These are phyloP conservation scores for Brachypodium distachyon DNA, from an alignment of 202 grass and related monocot species.

Conservation along the genomic window DNA sequence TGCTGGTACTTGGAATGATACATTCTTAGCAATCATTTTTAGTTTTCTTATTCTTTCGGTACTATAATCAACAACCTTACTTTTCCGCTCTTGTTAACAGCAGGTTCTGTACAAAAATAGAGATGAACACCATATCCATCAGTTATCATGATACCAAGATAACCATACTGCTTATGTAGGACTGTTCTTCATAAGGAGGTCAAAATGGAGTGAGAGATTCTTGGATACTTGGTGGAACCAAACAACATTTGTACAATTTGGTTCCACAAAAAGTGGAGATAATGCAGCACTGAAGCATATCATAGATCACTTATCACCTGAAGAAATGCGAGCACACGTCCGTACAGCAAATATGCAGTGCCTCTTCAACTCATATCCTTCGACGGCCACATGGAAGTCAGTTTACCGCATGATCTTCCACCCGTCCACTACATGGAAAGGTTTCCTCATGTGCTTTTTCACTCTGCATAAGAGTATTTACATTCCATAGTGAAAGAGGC, in stretches of 20 bases:
- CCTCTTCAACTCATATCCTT: constrained; percentile 93
- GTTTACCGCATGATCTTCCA: constrained; percentile 45
- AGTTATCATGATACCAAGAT: neutral
- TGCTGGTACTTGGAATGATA: neutral
- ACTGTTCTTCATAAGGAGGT: constrained; percentile 69
- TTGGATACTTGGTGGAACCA: constrained; percentile 84
- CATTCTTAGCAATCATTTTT: neutral
- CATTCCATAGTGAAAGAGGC: neutral
- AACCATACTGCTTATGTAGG: constrained; percentile 21
- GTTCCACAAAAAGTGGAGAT: constrained; percentile 74
- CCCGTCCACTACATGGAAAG: constrained; percentile 60
- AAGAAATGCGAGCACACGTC: constrained; percentile 53
- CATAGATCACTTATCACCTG: constrained; percentile 33
- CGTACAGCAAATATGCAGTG: constrained; percentile 67
- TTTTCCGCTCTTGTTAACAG: neutral
- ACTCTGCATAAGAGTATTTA: neutral
- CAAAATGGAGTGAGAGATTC: constrained; percentile 67
- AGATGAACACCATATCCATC: neutral
- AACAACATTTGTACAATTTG: constrained; percentile 72
- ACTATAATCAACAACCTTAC: neutral
- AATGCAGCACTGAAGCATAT: constrained; percentile 68
- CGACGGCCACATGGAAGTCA: constrained; percentile 46
- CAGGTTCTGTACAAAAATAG: neutral
- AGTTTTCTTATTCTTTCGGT: neutral
- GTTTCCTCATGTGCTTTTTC: constrained; percentile 18